Percentiles rank a stretch among this genome's conserved stretches.
Evolutionary conservation across 768 basidiomycete genomes (phyloP).

Genomic region (Tylopilus vinaceipallidus): DNA sequence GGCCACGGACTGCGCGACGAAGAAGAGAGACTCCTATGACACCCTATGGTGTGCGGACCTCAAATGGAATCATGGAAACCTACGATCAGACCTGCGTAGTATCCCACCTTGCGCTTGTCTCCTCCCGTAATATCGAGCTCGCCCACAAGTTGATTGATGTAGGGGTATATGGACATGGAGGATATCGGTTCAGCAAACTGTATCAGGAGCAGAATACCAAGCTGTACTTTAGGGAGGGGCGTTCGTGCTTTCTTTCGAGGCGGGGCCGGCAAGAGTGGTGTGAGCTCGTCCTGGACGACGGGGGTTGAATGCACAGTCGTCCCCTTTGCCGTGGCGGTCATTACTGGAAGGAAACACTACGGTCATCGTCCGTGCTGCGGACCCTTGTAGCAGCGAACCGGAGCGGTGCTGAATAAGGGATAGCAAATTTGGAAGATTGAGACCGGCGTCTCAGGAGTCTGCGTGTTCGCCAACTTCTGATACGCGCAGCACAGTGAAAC

Average conservation of each 20-base stretch:
- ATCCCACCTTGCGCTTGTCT: conserved; percentile 40
- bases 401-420: no score
- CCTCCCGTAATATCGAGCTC: conserved; percentile 27
- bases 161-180: conserved; percentile 45
- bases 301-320: background rate
- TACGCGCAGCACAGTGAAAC: no score
- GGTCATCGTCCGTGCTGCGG: no score
- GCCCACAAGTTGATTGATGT: conserved; percentile 43
- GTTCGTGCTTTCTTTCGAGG: conserved; percentile 14
- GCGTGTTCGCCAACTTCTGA: no score
- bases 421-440: no score
- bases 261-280: conserved; percentile 5
- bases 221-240: conserved; percentile 39
- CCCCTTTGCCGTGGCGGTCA: background rate
- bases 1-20: conserved; percentile 67
- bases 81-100: conserved; percentile 73
- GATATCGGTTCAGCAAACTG: conserved; percentile 36
- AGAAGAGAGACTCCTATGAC: conserved; percentile 70
- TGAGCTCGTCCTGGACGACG: conserved; percentile 12
- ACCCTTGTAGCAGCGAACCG: no score
- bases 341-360: background rate
- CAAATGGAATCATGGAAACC: background rate
- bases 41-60: background rate
- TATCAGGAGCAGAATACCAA: conserved; percentile 36
- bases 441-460: no score